Conservation (phyloP, 2,329 filamentous ascomycete species). For the Neofusicoccum laricinum region DNA sequence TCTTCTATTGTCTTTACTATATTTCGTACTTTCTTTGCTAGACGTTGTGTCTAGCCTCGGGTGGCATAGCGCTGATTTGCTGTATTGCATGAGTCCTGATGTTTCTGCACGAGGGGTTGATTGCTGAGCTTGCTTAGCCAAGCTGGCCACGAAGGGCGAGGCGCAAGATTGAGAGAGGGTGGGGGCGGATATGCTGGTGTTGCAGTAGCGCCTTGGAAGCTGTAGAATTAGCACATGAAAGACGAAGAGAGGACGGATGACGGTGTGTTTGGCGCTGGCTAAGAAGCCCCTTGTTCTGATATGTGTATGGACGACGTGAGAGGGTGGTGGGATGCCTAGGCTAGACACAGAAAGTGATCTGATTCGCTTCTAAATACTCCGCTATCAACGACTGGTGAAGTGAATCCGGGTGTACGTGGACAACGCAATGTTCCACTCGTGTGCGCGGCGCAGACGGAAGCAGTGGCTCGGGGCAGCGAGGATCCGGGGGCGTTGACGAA, state of each 20-base stretch:
- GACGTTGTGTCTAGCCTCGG: not conserved
- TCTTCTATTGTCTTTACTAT: not conserved
- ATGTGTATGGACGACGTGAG: slow-evolving; percentile 3
- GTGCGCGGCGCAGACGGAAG: not conserved
- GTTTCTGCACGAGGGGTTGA: not conserved
- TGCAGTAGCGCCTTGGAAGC: not conserved
- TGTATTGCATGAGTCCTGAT: slow-evolving; percentile 6
- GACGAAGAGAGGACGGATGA: slow-evolving; percentile 10
- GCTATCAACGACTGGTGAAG: not conserved
- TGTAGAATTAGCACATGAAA: slow-evolving; percentile 12
- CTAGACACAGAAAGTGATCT: not conserved
- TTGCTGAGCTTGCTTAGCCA: slow-evolving; percentile 1
- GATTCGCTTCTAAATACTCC: not conserved
- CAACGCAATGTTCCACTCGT: not conserved
- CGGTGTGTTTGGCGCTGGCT: not conserved
- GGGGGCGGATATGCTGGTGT: not conserved
- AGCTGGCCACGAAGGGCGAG: not conserved
- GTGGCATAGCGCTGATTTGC: slow-evolving; percentile 9
- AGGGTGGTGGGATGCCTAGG: not conserved
- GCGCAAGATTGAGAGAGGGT: not conserved
- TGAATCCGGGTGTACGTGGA: not conserved
- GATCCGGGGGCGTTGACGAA: slow-evolving; percentile 4
- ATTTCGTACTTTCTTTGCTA: slow-evolving; percentile 4
- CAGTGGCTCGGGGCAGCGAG: not conserved
- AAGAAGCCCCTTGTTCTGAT: not conserved